Percentiles rank a stretch among this genome's conserved stretches.
Evolutionary conservation across 2,329 filamentous ascomycete species (phyloP).

Genomic region (Penicillium sp.): DNA sequence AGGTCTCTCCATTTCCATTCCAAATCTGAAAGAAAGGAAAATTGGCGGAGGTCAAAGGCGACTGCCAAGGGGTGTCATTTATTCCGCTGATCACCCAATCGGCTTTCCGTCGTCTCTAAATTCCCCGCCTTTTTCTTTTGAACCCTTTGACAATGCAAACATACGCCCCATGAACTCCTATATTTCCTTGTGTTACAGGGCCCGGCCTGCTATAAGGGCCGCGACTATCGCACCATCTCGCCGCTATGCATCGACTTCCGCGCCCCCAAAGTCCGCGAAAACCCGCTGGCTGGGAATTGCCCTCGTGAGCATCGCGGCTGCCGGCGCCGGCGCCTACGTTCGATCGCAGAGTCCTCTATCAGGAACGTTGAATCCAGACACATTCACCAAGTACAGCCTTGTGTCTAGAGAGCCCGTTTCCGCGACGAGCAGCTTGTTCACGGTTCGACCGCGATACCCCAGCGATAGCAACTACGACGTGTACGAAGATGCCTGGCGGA

Average conservation of each 20-base stretch:
- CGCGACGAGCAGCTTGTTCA: slow-evolving; percentile 46
- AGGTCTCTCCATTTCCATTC: slow-evolving; percentile 11
- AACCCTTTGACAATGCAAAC: neutral
- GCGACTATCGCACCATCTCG: slow-evolving; percentile 7
- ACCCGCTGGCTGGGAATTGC: slow-evolving; percentile 34
- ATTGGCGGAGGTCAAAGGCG: neutral
- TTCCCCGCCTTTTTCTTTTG: slow-evolving; percentile 9
- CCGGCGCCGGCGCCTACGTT: slow-evolving; percentile 35
- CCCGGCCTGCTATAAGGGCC: slow-evolving; percentile 8
- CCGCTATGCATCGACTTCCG: slow-evolving; percentile 22
- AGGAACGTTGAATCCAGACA: slow-evolving; percentile 32
- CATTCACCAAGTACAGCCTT: slow-evolving; percentile 41
- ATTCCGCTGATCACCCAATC: slow-evolving; percentile 21
- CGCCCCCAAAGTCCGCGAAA: slow-evolving; percentile 6
- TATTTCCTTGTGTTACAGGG: slow-evolving; percentile 13
- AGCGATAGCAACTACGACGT: slow-evolving; percentile 32
- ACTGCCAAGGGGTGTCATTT: slow-evolving; percentile 16
- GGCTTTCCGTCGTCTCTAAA: slow-evolving; percentile 14
- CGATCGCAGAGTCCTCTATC: slow-evolving; percentile 25
- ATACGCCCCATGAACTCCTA: slow-evolving; percentile 16
- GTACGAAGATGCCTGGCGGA: slow-evolving; percentile 50
- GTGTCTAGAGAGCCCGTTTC: slow-evolving; percentile 43
- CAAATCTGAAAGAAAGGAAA: neutral
- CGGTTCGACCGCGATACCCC: slow-evolving; percentile 34
- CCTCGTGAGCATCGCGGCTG: slow-evolving; percentile 33